Evolutionary conservation across 176 grass and related monocot species (phyloP).

Genomic region (Melocanna baccifera): DNA sequence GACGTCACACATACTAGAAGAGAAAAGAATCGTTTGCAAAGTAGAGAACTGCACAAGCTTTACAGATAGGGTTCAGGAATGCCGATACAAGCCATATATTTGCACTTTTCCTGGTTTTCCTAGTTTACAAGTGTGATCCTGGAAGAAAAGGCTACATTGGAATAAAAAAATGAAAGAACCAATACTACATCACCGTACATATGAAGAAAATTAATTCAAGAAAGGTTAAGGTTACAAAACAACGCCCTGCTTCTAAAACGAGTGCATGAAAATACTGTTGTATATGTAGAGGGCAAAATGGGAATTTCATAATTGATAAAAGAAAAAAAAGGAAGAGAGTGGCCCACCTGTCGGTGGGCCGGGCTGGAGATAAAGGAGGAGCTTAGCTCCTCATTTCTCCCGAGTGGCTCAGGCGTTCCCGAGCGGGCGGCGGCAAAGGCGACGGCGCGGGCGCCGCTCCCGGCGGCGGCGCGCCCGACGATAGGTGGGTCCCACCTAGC

Average conservation of each 20-base stretch:
- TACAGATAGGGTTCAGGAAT: constrained; percentile 4
- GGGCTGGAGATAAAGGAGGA: no score
- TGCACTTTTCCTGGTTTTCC: constrained; percentile 5
- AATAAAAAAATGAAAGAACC: constrained; percentile 26
- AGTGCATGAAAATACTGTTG: background rate
- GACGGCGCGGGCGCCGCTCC: no score
- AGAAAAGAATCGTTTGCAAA: background rate
- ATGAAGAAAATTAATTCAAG: constrained; percentile 14
- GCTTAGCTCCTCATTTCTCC: no score
- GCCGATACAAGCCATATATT: background rate
- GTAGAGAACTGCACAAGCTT: background rate
- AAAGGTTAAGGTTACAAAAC: constrained; percentile 32
- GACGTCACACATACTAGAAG: background rate
- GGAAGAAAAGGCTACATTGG: constrained; percentile 6
- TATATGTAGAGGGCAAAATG: no score
- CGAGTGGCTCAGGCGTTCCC: no score
- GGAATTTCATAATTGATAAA: no score
- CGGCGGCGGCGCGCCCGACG: no score
- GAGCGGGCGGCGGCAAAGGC: no score
- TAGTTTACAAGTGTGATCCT: constrained; percentile 26
- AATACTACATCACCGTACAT: constrained; percentile 10
- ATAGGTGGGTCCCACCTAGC: no score
- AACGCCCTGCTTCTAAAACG: constrained; percentile 5
- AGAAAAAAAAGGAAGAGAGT: no score
- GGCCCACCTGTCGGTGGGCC: no score